These are phyloP conservation scores for Mortierella sp. DNA, from an alignment of 371 early-diverging fungal species.

Conservation along the genomic window DNA sequence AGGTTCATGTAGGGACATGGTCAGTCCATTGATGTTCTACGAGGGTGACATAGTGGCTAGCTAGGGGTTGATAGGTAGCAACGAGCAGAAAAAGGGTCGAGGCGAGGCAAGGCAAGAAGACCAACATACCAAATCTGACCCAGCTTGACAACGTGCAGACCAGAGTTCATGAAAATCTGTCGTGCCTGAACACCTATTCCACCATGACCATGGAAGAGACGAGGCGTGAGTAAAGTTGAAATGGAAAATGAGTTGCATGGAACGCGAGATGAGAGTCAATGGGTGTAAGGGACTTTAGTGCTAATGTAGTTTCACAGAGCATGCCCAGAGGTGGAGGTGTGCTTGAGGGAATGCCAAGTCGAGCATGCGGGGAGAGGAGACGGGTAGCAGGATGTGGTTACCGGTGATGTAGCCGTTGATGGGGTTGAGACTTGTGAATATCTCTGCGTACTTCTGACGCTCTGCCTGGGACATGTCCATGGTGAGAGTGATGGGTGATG, in stretches of 20 bases:
- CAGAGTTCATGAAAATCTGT: slow-evolving; percentile 80
- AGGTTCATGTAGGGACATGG: neutral
- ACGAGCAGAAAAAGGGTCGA: neutral
- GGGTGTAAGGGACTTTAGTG: neutral
- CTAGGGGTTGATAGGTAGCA: neutral
- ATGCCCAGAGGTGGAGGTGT: neutral
- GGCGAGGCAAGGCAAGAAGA: neutral
- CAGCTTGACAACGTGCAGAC: slow-evolving; percentile 74
- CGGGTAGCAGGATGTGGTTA: slow-evolving; percentile 36
- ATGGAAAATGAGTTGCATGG: neutral
- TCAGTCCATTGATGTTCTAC: slow-evolving; percentile 8
- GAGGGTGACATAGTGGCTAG: neutral
- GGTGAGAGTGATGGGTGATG: slow-evolving; percentile 16
- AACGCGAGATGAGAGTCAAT: slow-evolving; percentile 7
- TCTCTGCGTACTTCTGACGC: slow-evolving; percentile 74
- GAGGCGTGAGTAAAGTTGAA: neutral
- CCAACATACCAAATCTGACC: slow-evolving; percentile 80
- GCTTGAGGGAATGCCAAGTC: neutral
- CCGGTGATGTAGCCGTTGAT: slow-evolving; percentile 81
- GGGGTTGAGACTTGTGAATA: slow-evolving; percentile 75
- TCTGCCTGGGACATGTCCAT: slow-evolving; percentile 64
- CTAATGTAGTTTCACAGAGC: neutral
- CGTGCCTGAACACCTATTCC: slow-evolving; percentile 71
- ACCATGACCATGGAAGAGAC: neutral
- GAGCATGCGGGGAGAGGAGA: neutral